Base-by-base conservation (phyloP, 2,329 filamentous ascomycete genomes). In the Macrophomina phaseolina region DNA sequence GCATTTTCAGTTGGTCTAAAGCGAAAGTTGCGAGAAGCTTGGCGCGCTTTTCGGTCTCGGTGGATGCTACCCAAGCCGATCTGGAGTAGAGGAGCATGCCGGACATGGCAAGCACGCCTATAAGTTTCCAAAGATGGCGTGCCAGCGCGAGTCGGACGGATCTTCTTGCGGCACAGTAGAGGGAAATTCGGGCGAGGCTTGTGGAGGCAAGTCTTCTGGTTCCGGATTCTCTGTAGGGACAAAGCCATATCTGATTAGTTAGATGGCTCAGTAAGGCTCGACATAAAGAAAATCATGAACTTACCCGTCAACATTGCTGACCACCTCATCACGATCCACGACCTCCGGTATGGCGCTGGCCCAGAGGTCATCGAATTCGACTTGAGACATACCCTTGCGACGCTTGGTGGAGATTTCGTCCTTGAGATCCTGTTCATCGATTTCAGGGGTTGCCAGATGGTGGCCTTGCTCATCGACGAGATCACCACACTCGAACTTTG, bases 401-500 rank as follows among this genome's bases (percentile, higher is more conserved):
- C 89, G 91, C 70, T 91, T 88, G 82, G 91, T 92, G 71, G 89
- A 87, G 69, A 97, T 89, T 66, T 88, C 86, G 69, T 90, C 83
- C 81, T 94, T 97, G 69, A 98, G 82, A 64, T 92, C 90, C 34
- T 89, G 78, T 68, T 89, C 88, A 58, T 83, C 81, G 51, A 91
- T 86, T 71, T 94, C 92, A 2, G 91, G 87, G 4, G 85, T 87
- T 11, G 86, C 81, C 2, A 87, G 81, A 28, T 81, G 82, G 64
- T 86, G 82, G 9, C 90, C 89, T 56, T 87, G 81, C 32, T 90
- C 87, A 68, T 89, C 84, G 3, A 84, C 76, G 12, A 90, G 82
- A 68, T 92, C 90, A 18, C 94, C 92, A 73, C 95, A 99, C 81
- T 99, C 95, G 74, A 89, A 97, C 73, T 93, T 90, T 65, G 95